phyloP scores from a whole-genome alignment of 2,329 filamentous ascomycete species.

The Aspergillus viridinutans region DNA sequence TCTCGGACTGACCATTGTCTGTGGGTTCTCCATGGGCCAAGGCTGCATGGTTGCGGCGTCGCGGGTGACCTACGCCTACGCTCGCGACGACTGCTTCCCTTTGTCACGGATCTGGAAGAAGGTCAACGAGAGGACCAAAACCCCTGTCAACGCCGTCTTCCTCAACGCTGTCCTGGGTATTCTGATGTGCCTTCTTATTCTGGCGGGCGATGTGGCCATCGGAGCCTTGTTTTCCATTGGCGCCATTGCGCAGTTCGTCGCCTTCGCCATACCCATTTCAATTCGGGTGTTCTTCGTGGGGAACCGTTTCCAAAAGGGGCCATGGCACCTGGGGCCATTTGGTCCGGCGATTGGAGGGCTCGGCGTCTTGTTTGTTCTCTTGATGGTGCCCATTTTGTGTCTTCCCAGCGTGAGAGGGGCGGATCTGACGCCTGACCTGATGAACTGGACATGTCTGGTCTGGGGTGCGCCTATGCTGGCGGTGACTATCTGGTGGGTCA shows the following conservation, averaged over 20 bases:
- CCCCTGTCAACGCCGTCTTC: slow-evolving; percentile 68
- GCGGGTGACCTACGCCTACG: slow-evolving; percentile 68
- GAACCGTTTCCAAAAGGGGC: slow-evolving; percentile 60
- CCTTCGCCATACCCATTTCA: slow-evolving; percentile 42
- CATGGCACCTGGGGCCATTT: slow-evolving; percentile 63
- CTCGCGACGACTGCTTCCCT: slow-evolving; percentile 67
- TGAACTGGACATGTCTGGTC: slow-evolving; percentile 68
- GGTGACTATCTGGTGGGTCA: slow-evolving; percentile 58
- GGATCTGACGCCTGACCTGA: slow-evolving; percentile 49
- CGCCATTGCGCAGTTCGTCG: slow-evolving; percentile 63
- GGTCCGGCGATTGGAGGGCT: slow-evolving; percentile 55
- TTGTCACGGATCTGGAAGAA: slow-evolving; percentile 54
- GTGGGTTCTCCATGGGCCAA: slow-evolving; percentile 68
- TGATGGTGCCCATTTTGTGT: slow-evolving; percentile 67
- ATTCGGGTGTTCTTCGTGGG: slow-evolving; percentile 51
- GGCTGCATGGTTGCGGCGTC: slow-evolving; percentile 66
- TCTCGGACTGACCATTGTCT: slow-evolving; percentile 63
- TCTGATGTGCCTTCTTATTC: slow-evolving; percentile 59
- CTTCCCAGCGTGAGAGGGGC: slow-evolving; percentile 56
- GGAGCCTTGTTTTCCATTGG: slow-evolving; percentile 68
- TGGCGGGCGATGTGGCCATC: slow-evolving; percentile 59
- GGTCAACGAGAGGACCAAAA: slow-evolving; percentile 59
- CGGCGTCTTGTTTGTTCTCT: slow-evolving; percentile 56
- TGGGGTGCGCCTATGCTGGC: slow-evolving; percentile 62
- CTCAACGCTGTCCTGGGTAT: slow-evolving; percentile 60